Conservation (phyloP, 257 asterid genomes). For the Solanum sparsipilum region DNA sequence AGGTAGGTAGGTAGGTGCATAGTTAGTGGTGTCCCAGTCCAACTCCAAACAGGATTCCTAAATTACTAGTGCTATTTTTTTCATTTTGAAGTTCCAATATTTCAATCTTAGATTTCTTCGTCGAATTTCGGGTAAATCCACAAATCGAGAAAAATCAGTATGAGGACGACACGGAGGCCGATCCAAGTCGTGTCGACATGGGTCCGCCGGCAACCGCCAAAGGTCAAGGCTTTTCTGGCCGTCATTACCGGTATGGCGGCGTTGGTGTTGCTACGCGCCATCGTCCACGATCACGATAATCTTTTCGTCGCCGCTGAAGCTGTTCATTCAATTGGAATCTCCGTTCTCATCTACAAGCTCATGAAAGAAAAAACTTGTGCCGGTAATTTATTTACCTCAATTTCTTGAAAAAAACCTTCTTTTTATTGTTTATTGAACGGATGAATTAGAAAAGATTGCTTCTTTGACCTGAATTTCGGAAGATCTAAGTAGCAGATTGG, state of each 20-base stretch:
- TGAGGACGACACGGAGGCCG: conserved; percentile 53
- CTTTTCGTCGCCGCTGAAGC: conserved; percentile 75
- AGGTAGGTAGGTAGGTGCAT: not conserved
- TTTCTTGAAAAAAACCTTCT: not conserved
- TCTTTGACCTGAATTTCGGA: not conserved
- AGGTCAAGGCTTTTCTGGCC: conserved; percentile 72
- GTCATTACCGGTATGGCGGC: conserved; percentile 60
- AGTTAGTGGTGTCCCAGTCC: not conserved
- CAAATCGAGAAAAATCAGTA: not conserved
- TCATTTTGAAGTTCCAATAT: not conserved
- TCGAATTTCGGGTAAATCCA: not conserved
- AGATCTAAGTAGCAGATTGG: not conserved
- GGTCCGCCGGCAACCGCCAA: conserved; percentile 80
- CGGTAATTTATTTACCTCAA: conserved; percentile 18
- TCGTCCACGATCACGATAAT: conserved; percentile 72
- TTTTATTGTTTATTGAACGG: not conserved
- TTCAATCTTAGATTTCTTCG: not conserved
- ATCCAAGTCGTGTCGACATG: conserved; percentile 53
- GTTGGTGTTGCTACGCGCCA: conserved; percentile 51
- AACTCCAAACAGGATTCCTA: not conserved
- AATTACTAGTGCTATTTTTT: not conserved
- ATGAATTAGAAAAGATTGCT: not conserved
- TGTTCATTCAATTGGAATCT: conserved; percentile 68
- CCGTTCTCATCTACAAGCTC: conserved; percentile 59
- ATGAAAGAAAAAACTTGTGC: conserved; percentile 74